Evolutionary conservation across 139 green algal species (phyloP).

Genomic region (Trebouxia sp.): DNA sequence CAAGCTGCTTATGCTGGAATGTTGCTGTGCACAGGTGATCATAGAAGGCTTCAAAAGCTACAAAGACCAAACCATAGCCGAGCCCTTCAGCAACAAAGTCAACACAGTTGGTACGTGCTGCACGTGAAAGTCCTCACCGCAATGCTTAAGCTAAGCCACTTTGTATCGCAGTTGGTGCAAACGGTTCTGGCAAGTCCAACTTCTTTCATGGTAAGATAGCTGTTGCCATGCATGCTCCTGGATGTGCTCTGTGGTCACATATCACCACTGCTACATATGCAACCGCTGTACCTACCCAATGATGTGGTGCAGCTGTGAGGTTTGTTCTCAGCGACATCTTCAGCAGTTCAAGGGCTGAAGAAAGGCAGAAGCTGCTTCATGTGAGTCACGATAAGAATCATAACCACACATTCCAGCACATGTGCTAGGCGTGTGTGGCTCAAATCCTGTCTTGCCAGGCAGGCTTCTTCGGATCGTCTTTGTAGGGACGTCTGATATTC

Average conservation of each 20-base stretch:
- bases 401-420: no score
- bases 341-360: conserved; percentile 70
- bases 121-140: no score
- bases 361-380: conserved; percentile 92
- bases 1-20: neutral
- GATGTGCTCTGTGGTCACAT: no score
- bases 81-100: conserved; percentile 86
- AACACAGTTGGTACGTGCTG: conserved; percentile 93
- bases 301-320: conserved; percentile 95
- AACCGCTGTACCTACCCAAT: no score
- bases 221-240: no score
- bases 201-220: conserved; percentile 94
- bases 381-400: no score
- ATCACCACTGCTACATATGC: no score
- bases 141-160: neutral
- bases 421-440: no score
- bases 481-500: no score
- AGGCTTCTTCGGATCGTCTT: no score
- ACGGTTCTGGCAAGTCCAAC: conserved; percentile 99
- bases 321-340: conserved; percentile 96
- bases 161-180: conserved; percentile 86
- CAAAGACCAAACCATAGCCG: conserved; percentile 88
- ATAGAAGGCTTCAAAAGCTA: conserved; percentile 99
- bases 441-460: no score
- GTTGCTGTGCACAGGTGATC: conserved; percentile 71